These are phyloP conservation scores for Arachis monticola DNA, from an alignment of 331 rosid species.

Conservation along the genomic window DNA sequence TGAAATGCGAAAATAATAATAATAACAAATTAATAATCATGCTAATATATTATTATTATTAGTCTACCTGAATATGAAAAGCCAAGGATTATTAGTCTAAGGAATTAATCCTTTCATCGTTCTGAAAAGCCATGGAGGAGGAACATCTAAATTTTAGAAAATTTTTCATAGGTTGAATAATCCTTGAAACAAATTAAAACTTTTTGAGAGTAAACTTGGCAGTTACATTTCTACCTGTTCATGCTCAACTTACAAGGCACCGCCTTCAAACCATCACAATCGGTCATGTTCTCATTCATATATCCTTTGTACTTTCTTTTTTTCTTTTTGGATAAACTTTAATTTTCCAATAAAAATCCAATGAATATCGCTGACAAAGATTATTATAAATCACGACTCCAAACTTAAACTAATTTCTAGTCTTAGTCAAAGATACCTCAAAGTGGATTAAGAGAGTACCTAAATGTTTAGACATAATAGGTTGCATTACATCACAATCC, in stretches of 20 bases:
- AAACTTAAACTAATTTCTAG: not conserved
- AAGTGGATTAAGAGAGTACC: not conserved
- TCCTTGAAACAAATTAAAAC: not conserved
- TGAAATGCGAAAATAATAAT: too few species aligned
- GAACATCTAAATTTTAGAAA: not conserved
- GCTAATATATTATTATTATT: not conserved
- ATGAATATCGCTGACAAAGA: not conserved
- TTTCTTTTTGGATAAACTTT: not conserved
- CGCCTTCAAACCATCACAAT: constrained; percentile 3
- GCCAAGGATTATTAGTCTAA: not conserved
- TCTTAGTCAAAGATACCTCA: not conserved
- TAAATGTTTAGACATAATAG: not conserved
- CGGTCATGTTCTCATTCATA: not conserved
- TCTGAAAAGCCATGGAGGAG: not conserved
- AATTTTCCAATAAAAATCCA: not conserved
- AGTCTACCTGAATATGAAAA: not conserved
- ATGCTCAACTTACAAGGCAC: constrained; percentile 18
- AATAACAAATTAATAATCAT: not conserved
- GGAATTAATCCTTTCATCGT: not conserved
- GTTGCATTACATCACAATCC: not conserved
- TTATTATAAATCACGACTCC: not conserved
- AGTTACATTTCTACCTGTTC: not conserved
- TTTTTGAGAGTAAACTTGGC: not conserved
- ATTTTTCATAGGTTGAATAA: constrained; percentile 1
- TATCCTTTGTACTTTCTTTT: not conserved